phyloP scores from a whole-genome alignment of 2,329 filamentous ascomycete species.

The Diaporthe capsici region DNA sequence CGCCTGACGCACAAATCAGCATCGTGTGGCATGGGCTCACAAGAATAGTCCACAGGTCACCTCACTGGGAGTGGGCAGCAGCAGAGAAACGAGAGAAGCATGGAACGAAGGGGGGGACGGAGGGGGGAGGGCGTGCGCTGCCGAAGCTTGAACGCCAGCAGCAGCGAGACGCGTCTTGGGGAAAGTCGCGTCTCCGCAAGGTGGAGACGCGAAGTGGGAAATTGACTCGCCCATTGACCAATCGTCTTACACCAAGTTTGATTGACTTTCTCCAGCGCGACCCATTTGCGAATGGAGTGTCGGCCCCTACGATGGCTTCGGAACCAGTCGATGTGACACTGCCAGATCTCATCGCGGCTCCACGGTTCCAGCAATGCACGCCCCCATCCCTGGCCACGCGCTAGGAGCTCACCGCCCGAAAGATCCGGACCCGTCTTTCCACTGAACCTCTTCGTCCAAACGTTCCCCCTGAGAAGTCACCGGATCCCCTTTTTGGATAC shows the following conservation, averaged over 20 bases:
- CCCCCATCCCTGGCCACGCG: constrained; percentile 31
- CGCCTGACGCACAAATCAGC: constrained; percentile 30
- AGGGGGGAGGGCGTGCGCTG: not conserved
- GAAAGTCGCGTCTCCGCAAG: constrained; percentile 24
- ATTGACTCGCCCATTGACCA: constrained; percentile 32
- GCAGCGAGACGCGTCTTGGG: constrained; percentile 24
- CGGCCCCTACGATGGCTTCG: not conserved
- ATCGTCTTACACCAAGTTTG: constrained; percentile 37
- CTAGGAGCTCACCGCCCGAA: constrained; percentile 34
- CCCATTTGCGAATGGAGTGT: constrained; percentile 26
- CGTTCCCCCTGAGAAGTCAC: constrained; percentile 23
- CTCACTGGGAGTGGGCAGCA: constrained; percentile 17
- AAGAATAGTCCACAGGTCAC: not conserved
- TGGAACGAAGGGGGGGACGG: constrained; percentile 3
- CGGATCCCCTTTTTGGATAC: constrained; percentile 30
- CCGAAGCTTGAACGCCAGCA: constrained; percentile 19
- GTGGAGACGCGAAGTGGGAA: constrained; percentile 29
- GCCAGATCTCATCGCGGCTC: constrained; percentile 28
- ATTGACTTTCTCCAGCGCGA: constrained; percentile 12
- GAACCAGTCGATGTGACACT: constrained; percentile 19
- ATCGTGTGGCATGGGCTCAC: constrained; percentile 27
- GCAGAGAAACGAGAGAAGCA: constrained; percentile 32
- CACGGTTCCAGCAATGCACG: constrained; percentile 15
- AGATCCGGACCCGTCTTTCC: constrained; percentile 26
- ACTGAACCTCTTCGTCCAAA: constrained; percentile 26